phyloP scores from a whole-genome alignment of 257 asterid species.

The Vinca minor region DNA sequence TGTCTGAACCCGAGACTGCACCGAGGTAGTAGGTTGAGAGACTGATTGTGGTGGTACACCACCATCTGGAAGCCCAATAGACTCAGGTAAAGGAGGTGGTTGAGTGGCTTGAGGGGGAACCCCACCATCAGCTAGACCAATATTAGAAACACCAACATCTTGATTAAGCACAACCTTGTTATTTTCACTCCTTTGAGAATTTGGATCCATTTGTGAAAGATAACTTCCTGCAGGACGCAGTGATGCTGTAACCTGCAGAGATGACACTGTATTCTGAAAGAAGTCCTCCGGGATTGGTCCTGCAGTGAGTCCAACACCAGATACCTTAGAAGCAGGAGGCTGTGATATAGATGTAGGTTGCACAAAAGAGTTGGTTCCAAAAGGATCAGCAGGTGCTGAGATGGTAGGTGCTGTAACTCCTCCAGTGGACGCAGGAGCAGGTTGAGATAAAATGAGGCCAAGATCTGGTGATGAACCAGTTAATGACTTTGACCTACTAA shows the following conservation, averaged over 20 bases:
- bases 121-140: slow-evolving; percentile 69
- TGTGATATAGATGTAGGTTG: slow-evolving; percentile 48
- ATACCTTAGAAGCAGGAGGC: slow-evolving; percentile 40
- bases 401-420: slow-evolving; percentile 34
- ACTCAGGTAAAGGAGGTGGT: slow-evolving; percentile 43
- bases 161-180: slow-evolving; percentile 42
- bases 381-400: slow-evolving; percentile 61
- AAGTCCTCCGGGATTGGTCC: slow-evolving; percentile 98
- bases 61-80: slow-evolving; percentile 81
- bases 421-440: slow-evolving; percentile 40
- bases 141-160: slow-evolving; percentile 36
- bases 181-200: slow-evolving; percentile 41
- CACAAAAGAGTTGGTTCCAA: slow-evolving; percentile 53
- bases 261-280: slow-evolving; percentile 86
- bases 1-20: slow-evolving; percentile 38
- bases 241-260: slow-evolving; percentile 76
- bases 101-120: slow-evolving; percentile 68
- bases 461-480: slow-evolving; percentile 72
- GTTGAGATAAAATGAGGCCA: slow-evolving; percentile 54
- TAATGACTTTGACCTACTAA: slow-evolving; percentile 70
- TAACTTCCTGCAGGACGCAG: slow-evolving; percentile 77
- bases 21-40: slow-evolving; percentile 38
- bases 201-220: slow-evolving; percentile 65
- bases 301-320: slow-evolving; percentile 57
- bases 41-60: slow-evolving; percentile 66